Base-by-base conservation (phyloP, 129 eudicot species). In the Flaveria linearis region DNA sequence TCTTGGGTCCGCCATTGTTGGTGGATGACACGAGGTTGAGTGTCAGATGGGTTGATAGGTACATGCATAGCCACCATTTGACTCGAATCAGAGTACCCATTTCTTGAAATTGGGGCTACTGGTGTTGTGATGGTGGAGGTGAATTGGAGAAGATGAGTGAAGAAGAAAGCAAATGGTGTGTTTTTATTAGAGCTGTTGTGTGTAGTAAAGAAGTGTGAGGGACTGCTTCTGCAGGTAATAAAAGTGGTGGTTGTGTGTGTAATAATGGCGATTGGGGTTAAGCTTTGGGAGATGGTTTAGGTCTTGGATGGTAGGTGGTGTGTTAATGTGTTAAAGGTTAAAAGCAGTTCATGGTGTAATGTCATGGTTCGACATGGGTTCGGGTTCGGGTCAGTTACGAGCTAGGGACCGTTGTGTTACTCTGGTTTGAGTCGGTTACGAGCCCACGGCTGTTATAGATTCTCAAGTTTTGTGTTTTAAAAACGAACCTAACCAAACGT, bases 241-340 rank as follows among this genome's bases (percentile, higher is more conserved):
- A 85, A 81, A 76, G 75, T 26, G 89, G 91, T 87, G 14, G 92
- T 85, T 87, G 88, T 74, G 78, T 87, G 88, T 69, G 78, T 87
- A 84, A 16, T 61, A 85, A 81, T 87, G 52, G 52, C 15, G 50
- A 45, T 45, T 45, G 50, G 50, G 50, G 50, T 45, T 45, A 10
- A 45, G 50, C 13, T 45, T 45, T 45, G 50, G 50, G 50, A 45
- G 50, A 45, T 45, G 50, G 11, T 36, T 36, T 8, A 36, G 7
- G 41, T 36, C 41, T 45, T 45, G 14, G 14, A 14, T 8, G 50
- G 50, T 45, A 45, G 50, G 50, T 45, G 50, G 13, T 45, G 49
- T 45, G 49, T 45, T 45, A 45, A 45, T 45, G 14, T 45, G 49
- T 45, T 10, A 45, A 45, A 45, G 9, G 14, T 45, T 45, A 45